Conservation (phyloP, 2,329 filamentous ascomycete species). For the Arachnomyces sp. region DNA sequence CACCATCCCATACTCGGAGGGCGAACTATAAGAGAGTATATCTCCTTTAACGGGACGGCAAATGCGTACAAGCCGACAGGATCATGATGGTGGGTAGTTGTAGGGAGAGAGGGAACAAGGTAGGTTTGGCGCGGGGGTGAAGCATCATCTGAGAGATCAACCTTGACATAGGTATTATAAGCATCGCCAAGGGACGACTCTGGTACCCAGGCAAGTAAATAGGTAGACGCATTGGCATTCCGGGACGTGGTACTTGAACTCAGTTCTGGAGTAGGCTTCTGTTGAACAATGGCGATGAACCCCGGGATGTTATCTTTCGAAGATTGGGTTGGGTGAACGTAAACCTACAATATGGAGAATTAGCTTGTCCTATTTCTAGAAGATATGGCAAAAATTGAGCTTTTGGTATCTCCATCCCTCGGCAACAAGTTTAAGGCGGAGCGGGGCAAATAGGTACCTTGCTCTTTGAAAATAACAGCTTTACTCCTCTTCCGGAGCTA, state of each 20-base stretch:
- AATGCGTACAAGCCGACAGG: slow-evolving; percentile 79
- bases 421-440: no score
- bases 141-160: slow-evolving; percentile 76
- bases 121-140: slow-evolving; percentile 78
- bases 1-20: slow-evolving; percentile 96
- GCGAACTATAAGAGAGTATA: slow-evolving; percentile 83
- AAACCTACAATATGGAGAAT: slow-evolving; percentile 55
- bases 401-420: no score
- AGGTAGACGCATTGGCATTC: slow-evolving; percentile 53
- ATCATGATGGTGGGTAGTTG: slow-evolving; percentile 66
- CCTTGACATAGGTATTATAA: slow-evolving; percentile 86
- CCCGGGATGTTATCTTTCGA: slow-evolving; percentile 93
- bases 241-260: slow-evolving; percentile 19
- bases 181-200: slow-evolving; percentile 81
- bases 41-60: slow-evolving; percentile 77
- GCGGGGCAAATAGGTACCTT: slow-evolving; percentile 56
- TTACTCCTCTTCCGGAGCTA: slow-evolving; percentile 72
- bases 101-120: slow-evolving; percentile 84
- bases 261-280: slow-evolving; percentile 53
- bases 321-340: slow-evolving; percentile 87
- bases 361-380: neutral
- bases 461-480: slow-evolving; percentile 92
- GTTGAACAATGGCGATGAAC: slow-evolving; percentile 86
- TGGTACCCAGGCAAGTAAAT: slow-evolving; percentile 88
- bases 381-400: neutral